Evolutionary conservation across 768 basidiomycete genomes (phyloP).

Genomic region (Termitomyces heimii): DNA sequence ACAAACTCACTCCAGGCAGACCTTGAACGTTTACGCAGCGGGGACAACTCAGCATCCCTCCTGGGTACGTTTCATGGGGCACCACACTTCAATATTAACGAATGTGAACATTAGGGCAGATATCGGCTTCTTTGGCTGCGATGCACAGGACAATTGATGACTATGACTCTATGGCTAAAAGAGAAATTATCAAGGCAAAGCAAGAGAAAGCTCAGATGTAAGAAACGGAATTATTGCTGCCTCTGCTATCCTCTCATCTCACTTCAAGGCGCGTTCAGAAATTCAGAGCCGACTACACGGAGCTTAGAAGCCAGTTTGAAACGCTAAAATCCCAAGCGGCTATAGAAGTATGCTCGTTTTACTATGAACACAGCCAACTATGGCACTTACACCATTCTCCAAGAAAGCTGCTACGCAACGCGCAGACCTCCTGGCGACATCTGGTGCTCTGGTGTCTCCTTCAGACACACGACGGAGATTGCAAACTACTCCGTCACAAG

Average conservation of each 20-base stretch:
- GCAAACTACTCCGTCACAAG: constrained; percentile 34
- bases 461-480: constrained; percentile 68
- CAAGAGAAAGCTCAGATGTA: constrained; percentile 94
- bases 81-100: constrained; percentile 8
- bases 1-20: constrained; percentile 85
- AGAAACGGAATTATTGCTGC: constrained; percentile 17
- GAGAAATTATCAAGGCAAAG: constrained; percentile 94
- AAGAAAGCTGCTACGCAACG: constrained; percentile 59
- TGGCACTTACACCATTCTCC: neutral
- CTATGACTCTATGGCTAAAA: constrained; percentile 93
- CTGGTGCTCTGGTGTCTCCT: constrained; percentile 33
- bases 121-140: constrained; percentile 93
- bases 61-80: constrained; percentile 53
- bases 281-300: constrained; percentile 82
- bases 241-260: neutral
- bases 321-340: constrained; percentile 57
- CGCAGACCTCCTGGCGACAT: constrained; percentile 54
- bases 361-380: neutral
- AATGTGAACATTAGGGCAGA: constrained; percentile 68
- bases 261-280: constrained; percentile 79
- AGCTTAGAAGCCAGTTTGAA: constrained; percentile 82
- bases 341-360: constrained; percentile 33
- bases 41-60: constrained; percentile 75
- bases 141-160: constrained; percentile 95
- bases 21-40: constrained; percentile 74